Evolutionary conservation across 140 eudicot genomes (phyloP).

Genomic region (Anethum foeniculum): DNA sequence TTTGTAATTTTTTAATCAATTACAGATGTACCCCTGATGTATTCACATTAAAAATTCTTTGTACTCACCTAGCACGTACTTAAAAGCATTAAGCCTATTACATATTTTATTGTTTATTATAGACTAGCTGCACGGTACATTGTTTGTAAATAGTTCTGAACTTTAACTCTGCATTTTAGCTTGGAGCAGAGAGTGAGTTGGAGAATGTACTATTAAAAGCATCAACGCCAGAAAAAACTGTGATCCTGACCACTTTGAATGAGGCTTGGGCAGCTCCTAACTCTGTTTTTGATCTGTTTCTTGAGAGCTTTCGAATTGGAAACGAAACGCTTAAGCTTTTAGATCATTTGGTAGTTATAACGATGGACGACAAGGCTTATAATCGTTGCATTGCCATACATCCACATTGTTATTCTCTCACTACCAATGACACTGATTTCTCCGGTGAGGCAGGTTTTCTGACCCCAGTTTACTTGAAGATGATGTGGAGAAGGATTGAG

Average conservation of each 20-base stretch:
- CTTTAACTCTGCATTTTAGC: not conserved
- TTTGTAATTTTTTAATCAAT: too few relatives aligned
- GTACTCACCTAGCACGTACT: too few relatives aligned
- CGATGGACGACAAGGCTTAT: slow-evolving; percentile 64
- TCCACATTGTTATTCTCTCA: slow-evolving; percentile 50
- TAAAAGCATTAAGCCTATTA: too few relatives aligned
- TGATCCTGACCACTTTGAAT: slow-evolving; percentile 54
- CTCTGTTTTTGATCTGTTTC: slow-evolving; percentile 61
- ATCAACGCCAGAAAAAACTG: slow-evolving; percentile 38
- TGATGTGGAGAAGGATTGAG: slow-evolving; percentile 77
- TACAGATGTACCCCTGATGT: too few relatives aligned
- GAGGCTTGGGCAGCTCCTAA: slow-evolving; percentile 72
- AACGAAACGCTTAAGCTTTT: slow-evolving; percentile 36
- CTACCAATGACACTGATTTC: slow-evolving; percentile 35
- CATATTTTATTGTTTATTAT: not conserved
- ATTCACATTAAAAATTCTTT: too few relatives aligned
- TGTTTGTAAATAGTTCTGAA: not conserved
- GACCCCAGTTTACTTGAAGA: slow-evolving; percentile 52
- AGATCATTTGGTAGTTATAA: slow-evolving; percentile 52
- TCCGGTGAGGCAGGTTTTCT: slow-evolving; percentile 53
- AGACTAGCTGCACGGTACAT: too few relatives aligned
- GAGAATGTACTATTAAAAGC: slow-evolving; percentile 21
- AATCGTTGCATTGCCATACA: slow-evolving; percentile 44
- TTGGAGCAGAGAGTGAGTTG: not conserved
- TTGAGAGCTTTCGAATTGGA: slow-evolving; percentile 67